A percentile compares a stretch with the other conserved stretches of the same genome.
Evolutionary conservation across 2,329 filamentous ascomycete genomes (phyloP).

Genomic region (Ascochyta clinopodiicola): DNA sequence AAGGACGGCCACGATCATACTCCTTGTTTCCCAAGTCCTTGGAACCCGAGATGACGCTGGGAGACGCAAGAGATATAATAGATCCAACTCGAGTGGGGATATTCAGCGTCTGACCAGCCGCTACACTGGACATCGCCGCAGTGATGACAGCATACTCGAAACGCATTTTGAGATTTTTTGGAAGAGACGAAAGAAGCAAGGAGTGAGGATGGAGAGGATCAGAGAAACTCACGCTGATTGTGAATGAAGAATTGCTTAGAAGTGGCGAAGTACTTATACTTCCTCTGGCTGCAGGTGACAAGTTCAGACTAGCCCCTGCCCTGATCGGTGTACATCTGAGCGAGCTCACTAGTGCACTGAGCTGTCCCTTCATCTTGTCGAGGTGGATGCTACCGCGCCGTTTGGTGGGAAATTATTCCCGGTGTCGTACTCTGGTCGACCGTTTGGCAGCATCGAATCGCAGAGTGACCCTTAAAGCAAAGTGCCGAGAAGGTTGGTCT

Average conservation of each 20-base stretch:
- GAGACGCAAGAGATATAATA: conserved; percentile 29
- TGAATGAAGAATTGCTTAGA: too few relatives aligned
- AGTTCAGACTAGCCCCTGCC: too few relatives aligned
- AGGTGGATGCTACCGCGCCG: background rate
- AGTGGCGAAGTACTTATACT: background rate
- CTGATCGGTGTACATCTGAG: too few relatives aligned
- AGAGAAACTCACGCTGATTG: too few relatives aligned
- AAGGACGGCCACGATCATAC: conserved; percentile 16
- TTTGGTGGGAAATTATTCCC: conserved; percentile 8
- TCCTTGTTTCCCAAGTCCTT: conserved; percentile 19
- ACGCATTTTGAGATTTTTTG: conserved; percentile 3
- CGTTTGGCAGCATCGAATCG: background rate
- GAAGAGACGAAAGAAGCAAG: background rate
- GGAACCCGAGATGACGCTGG: conserved; percentile 20
- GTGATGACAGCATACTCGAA: conserved; percentile 23
- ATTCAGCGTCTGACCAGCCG: conserved; percentile 33
- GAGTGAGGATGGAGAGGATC: too few relatives aligned
- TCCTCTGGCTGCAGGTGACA: background rate
- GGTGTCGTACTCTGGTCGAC: background rate
- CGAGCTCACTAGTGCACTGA: too few relatives aligned
- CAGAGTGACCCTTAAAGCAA: background rate
- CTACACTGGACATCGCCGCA: conserved; percentile 36
- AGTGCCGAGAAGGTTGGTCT: background rate
- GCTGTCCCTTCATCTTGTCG: too few relatives aligned
- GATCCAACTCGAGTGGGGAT: conserved; percentile 34